Evolutionary conservation across 495 filamentous ascomycete species (phyloP), one percentile per base, ranked within the genome.

Genomic region (Xylaria castorea): DNA sequence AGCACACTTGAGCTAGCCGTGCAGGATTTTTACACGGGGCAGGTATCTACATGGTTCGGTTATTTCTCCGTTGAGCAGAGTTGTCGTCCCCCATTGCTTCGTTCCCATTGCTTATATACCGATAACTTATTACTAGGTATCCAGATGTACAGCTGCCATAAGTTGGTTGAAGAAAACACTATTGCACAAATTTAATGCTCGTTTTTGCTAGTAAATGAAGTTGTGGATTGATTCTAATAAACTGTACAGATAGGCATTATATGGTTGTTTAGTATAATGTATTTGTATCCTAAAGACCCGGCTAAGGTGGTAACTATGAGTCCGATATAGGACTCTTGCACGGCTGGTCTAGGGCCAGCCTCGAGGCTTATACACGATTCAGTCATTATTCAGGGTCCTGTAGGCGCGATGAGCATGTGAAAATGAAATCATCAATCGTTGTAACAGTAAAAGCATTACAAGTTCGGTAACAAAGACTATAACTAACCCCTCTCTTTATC

Each of bases 341-440:
- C 20, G 32, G 48, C 34, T 32, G 30, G 65, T 48, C 30, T 51
- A 32, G 20, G 14, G 4, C 48, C 20, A 27, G 66, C n/a, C 48
- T 68, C 48, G 66, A 68, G 36, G 66, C 50, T 68, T 53, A 61
- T 68, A 34, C 67, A 69, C 55, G 55, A 46, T 34, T 69, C 67
- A 69, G 58, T 40, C 68, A 36, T 57, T 48, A 61, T 62, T 64
- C 66, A 58, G 66, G 66, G 64, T 60, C 34, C 34, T 3, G 7
- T 14, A 38, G 38, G 18, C 34, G 7, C 5, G 30, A 44, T 30
- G 20, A n/a, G 32, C 64, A 66, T 66, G 64, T 66, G 64, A 66
- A 51, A 22, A 53, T 9, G 30, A 22, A 38, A 6, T 4, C 34
- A 5, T 30, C 12, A 20, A 32, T 16, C 53, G 12, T 27, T n/a